Percentiles rank a stretch among this genome's conserved stretches.
Conservation (phyloP, 495 filamentous ascomycete species). For the Penicillium cosmopolitanum region DNA sequence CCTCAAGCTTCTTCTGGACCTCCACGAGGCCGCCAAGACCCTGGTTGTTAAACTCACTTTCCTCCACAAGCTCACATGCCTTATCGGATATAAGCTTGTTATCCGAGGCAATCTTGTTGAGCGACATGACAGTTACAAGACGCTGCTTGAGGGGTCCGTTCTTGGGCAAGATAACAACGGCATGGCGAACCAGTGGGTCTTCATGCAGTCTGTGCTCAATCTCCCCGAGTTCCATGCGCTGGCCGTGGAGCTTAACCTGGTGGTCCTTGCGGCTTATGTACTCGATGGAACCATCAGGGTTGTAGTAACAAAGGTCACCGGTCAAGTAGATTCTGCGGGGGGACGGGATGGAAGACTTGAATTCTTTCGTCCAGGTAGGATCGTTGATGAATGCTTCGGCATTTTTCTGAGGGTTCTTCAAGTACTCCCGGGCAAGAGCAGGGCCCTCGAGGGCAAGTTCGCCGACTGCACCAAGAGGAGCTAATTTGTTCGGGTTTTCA, state of each 20-base stretch:
- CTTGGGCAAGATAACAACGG: conserved; percentile 51
- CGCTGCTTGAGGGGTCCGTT: conserved; percentile 41
- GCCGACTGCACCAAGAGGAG: conserved; percentile 56
- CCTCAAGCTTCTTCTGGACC: conserved; percentile 42
- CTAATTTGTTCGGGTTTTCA: conserved; percentile 49
- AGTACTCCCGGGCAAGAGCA: conserved; percentile 54
- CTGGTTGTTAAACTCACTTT: conserved; percentile 23
- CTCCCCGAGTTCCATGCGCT: conserved; percentile 65
- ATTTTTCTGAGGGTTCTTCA: conserved; percentile 57
- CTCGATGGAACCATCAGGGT: conserved; percentile 53
- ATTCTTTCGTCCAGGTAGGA: conserved; percentile 38
- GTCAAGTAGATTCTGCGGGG: conserved; percentile 50
- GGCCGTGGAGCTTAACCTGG: conserved; percentile 70
- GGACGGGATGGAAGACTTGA: conserved; percentile 23
- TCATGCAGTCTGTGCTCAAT: conserved; percentile 47
- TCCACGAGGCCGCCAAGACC: conserved; percentile 36
- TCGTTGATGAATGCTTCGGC: conserved; percentile 48
- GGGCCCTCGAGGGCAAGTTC: conserved; percentile 57
- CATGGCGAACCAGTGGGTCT: conserved; percentile 43
- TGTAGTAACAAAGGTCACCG: conserved; percentile 57
- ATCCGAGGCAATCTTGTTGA: conserved; percentile 35
- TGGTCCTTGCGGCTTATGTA: conserved; percentile 66
- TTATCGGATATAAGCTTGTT: conserved; percentile 37
- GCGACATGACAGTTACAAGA: conserved; percentile 48
- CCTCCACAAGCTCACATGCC: conserved; percentile 41